Conservation (phyloP, 2,329 filamentous ascomycete species). For the Emmonsia crescens region DNA sequence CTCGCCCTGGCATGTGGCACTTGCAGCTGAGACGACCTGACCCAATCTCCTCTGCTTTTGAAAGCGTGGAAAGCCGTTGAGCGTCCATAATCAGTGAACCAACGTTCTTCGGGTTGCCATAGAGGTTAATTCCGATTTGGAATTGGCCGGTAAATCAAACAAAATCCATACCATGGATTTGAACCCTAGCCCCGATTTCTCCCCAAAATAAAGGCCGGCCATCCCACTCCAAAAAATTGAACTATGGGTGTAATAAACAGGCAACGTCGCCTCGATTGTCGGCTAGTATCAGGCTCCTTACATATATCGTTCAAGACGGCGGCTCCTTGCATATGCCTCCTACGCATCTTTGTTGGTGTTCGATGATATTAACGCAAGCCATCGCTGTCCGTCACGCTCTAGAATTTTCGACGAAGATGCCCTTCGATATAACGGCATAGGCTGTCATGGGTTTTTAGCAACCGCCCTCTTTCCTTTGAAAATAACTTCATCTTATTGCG, state of each 20-base stretch:
- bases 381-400: neutral
- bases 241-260: neutral
- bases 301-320: neutral
- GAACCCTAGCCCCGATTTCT: neutral
- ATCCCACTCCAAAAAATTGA: neutral
- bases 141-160: neutral
- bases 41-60: neutral
- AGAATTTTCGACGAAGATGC: slow-evolving; percentile 1
- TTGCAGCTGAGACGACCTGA: neutral
- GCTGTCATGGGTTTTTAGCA: neutral
- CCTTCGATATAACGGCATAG: neutral
- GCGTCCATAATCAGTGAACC: neutral
- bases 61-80: neutral
- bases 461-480: neutral
- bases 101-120: neutral
- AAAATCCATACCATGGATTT: neutral
- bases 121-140: neutral
- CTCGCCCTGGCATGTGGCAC: neutral
- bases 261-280: neutral
- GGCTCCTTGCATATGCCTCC: neutral
- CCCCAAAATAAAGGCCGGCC: neutral
- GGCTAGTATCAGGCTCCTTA: neutral
- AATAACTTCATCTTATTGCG: neutral
- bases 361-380: neutral
- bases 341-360: neutral